Percentiles rank a stretch among this genome's conserved stretches.
phyloP scores from a whole-genome alignment of 208 protist genomes.

The Trypanosomatidae sp. region DNA sequence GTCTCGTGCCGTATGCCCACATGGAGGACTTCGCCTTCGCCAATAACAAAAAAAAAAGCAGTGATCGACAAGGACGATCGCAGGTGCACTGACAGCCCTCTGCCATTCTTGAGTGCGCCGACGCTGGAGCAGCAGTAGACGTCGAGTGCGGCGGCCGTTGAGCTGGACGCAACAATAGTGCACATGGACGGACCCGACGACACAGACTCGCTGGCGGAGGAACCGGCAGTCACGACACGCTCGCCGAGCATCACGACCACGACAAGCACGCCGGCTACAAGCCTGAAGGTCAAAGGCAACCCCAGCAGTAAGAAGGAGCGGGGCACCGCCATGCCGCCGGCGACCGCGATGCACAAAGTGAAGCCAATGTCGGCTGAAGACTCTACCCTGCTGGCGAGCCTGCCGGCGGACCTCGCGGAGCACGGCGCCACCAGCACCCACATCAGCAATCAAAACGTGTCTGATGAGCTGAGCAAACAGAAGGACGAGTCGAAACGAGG shows the following conservation, averaged over 20 bases:
- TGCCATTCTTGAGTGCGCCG: background rate
- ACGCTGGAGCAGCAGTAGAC: background rate
- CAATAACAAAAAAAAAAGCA: background rate
- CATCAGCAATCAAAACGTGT: background rate
- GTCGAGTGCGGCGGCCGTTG: background rate
- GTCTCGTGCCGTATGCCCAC: background rate
- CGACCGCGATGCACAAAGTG: background rate
- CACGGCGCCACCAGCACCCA: background rate
- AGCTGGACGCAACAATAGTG: background rate
- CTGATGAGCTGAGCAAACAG: background rate
- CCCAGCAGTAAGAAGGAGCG: background rate
- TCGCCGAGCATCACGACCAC: background rate
- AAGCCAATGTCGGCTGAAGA: background rate
- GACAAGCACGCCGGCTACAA: background rate
- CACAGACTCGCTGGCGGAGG: constrained; percentile 2
- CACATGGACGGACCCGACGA: background rate
- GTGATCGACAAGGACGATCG: background rate
- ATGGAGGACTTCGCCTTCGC: background rate
- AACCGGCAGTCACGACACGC: background rate
- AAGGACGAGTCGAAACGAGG: background rate
- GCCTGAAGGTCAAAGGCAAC: background rate
- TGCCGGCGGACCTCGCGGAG: background rate
- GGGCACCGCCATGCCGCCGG: background rate
- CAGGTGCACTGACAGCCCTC: background rate
- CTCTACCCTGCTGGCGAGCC: background rate